These are phyloP conservation scores for Blastobotrys terrestris DNA, from an alignment of 805 yeast species.

Conservation along the genomic window DNA sequence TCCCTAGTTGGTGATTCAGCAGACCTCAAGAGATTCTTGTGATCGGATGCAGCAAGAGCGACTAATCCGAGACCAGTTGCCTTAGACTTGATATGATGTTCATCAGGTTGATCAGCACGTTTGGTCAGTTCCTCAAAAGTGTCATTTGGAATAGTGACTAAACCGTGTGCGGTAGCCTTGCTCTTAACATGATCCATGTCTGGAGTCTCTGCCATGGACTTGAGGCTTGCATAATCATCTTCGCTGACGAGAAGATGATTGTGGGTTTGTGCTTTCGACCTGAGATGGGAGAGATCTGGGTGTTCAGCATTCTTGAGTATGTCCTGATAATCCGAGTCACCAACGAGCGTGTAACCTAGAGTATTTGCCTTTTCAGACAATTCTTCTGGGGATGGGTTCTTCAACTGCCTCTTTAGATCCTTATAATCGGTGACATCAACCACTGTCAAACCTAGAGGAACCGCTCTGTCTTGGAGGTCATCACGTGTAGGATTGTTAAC, in stretches of 20 bases:
- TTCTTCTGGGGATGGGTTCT: constrained; percentile 20
- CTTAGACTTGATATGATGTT: constrained; percentile 12
- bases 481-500: constrained; percentile 14
- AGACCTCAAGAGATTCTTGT: constrained; percentile 19
- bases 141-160: constrained; percentile 16
- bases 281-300: constrained; percentile 22
- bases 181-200: constrained; percentile 22
- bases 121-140: constrained; percentile 25
- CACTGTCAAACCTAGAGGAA: constrained; percentile 28
- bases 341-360: constrained; percentile 21
- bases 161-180: constrained; percentile 20
- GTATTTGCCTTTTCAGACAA: constrained; percentile 15
- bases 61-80: constrained; percentile 25
- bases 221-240: constrained; percentile 18
- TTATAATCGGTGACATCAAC: constrained; percentile 30
- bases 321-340: constrained; percentile 21
- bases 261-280: constrained; percentile 19
- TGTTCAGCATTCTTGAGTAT: constrained; percentile 9
- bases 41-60: constrained; percentile 23
- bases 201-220: constrained; percentile 24
- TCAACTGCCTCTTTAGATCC: constrained; percentile 16
- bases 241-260: constrained; percentile 19
- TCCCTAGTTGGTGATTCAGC: constrained; percentile 24
- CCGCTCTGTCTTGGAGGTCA: constrained; percentile 19
- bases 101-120: constrained; percentile 17